A percentile compares a stretch with the other conserved stretches of the same genome.
Conservation (phyloP, 2,329 filamentous ascomycete species). For the Cadophora luteo-olivacea region DNA sequence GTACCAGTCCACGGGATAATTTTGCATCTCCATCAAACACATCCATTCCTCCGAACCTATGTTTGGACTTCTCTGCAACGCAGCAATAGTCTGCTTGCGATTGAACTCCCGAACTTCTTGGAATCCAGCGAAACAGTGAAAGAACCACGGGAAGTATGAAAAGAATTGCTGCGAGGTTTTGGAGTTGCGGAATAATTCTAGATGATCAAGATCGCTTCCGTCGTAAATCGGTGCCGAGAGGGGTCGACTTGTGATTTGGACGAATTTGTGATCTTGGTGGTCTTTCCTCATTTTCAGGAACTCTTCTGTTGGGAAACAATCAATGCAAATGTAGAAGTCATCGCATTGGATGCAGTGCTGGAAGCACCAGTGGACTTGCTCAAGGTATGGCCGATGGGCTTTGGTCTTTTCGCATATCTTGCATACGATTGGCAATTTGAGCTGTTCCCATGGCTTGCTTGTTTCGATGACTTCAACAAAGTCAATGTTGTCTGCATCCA, state of each 20-base stretch:
- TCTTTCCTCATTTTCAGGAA: slow-evolving; percentile 3
- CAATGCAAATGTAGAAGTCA: slow-evolving; percentile 1
- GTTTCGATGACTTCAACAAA: not conserved
- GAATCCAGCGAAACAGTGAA: slow-evolving; percentile 3
- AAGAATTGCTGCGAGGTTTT: slow-evolving; percentile 6
- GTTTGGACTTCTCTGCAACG: not conserved
- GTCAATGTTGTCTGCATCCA: not conserved
- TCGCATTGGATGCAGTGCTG: slow-evolving; percentile 8
- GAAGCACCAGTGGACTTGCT: slow-evolving; percentile 4
- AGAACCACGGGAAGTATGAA: slow-evolving; percentile 11
- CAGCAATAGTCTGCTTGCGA: slow-evolving; percentile 1
- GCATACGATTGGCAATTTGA: slow-evolving; percentile 12
- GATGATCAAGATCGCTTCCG: not conserved
- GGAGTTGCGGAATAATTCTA: slow-evolving; percentile 4
- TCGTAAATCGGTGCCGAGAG: not conserved
- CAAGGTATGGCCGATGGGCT: not conserved
- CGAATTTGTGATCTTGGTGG: slow-evolving; percentile 9
- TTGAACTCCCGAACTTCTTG: slow-evolving; percentile 6
- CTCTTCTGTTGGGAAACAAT: not conserved
- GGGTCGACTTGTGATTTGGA: not conserved
- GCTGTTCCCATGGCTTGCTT: slow-evolving; percentile 8
- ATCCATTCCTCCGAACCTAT: slow-evolving; percentile 1
- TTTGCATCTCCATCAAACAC: slow-evolving; percentile 8
- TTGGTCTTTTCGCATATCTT: slow-evolving; percentile 3
- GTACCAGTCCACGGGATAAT: slow-evolving; percentile 7